Evolutionary conservation across 352 stramenopile genomes (phyloP).

Genomic region (Globisporangium lucens): DNA sequence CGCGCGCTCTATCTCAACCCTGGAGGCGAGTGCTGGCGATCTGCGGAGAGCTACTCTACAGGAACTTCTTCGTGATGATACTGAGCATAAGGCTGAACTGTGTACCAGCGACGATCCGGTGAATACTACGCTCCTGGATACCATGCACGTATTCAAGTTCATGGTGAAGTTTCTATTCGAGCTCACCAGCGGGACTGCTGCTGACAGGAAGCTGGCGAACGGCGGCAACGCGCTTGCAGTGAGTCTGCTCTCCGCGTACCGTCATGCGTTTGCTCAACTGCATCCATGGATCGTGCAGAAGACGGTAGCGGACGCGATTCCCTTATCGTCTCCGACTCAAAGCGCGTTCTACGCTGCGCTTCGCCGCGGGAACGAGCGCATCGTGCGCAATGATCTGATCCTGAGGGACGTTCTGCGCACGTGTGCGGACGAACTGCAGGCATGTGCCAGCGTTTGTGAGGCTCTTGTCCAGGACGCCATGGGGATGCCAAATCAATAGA

Average conservation of each 20-base stretch:
- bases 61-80: neutral
- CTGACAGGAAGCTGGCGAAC: neutral
- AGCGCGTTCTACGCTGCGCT: slow-evolving; percentile 11
- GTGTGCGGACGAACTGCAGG: slow-evolving; percentile 11
- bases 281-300: slow-evolving; percentile 18
- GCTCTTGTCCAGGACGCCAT: neutral
- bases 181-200: slow-evolving; percentile 3
- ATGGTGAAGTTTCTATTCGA: slow-evolving; percentile 6
- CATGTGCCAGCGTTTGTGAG: neutral
- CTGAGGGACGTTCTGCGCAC: slow-evolving; percentile 3
- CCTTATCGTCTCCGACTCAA: neutral
- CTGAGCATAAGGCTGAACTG: neutral
- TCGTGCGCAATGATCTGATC: slow-evolving; percentile 8
- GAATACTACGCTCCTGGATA: neutral
- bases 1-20: slow-evolving; percentile 2
- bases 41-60: slow-evolving; percentile 13
- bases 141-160: slow-evolving; percentile 4
- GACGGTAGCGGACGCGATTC: slow-evolving; percentile 4
- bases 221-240: neutral
- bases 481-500: neutral
- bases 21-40: slow-evolving; percentile 13
- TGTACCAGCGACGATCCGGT: neutral
- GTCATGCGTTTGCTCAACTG: slow-evolving; percentile 10
- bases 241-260: slow-evolving; percentile 11
- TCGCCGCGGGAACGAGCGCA: slow-evolving; percentile 13